phyloP scores from a whole-genome alignment of 306 rosid species.

The Cicer cuneatum region DNA sequence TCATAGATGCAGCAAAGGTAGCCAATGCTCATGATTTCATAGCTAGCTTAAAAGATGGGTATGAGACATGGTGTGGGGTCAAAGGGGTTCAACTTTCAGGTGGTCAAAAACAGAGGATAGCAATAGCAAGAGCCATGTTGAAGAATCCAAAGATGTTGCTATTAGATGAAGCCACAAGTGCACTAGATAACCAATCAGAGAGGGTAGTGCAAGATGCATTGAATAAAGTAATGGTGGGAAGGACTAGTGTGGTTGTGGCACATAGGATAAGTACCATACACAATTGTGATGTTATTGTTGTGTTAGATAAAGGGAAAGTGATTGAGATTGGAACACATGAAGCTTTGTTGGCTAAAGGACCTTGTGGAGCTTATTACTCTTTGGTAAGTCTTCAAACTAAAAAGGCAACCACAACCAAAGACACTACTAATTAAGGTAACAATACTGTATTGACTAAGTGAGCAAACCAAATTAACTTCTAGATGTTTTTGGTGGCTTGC shows the following conservation, averaged over 20 bases:
- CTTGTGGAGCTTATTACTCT: conserved; percentile 56
- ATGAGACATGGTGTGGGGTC: conserved; percentile 55
- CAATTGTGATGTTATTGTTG: conserved; percentile 51
- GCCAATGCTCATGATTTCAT: conserved; percentile 66
- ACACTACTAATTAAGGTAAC: neutral
- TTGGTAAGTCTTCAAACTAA: conserved; percentile 44
- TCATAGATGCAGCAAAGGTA: conserved; percentile 56
- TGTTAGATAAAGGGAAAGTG: conserved; percentile 54
- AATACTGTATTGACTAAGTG: neutral
- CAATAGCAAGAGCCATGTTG: conserved; percentile 62
- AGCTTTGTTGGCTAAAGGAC: conserved; percentile 52
- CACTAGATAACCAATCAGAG: conserved; percentile 58
- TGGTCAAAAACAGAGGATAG: conserved; percentile 69
- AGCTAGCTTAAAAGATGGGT: conserved; percentile 51
- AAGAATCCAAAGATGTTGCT: conserved; percentile 56
- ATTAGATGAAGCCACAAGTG: conserved; percentile 68
- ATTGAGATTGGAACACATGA: conserved; percentile 60
- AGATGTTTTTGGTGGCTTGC: conserved; percentile 1
- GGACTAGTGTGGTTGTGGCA: conserved; percentile 63
- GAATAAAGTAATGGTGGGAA: conserved; percentile 51
- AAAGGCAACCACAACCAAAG: conserved; percentile 9
- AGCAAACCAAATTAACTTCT: neutral
- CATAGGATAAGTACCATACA: conserved; percentile 64
- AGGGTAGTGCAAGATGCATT: conserved; percentile 56
- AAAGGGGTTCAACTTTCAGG: conserved; percentile 60